A percentile compares a stretch with the other conserved stretches of the same genome.
phyloP scores from a whole-genome alignment of 371 early-diverging fungal species.

The Rhizopus microsporus region DNA sequence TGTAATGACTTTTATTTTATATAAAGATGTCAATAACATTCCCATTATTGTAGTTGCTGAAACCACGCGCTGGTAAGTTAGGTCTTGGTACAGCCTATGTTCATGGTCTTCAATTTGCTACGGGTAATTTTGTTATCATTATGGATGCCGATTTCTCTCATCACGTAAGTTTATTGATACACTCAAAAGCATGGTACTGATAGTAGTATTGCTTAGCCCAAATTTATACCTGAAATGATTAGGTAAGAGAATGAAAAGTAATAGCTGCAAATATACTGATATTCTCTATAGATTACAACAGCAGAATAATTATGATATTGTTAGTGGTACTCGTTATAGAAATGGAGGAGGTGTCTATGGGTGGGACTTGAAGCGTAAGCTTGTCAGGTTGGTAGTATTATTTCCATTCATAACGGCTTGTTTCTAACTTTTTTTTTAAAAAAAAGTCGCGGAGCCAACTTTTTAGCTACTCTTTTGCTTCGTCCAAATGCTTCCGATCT shows the following conservation, averaged over 20 bases:
- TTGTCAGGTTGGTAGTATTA: constrained; percentile 68
- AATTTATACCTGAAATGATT: constrained; percentile 96
- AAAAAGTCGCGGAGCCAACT: constrained; percentile 96
- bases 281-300: constrained; percentile 64
- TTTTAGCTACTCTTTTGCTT: constrained; percentile 89
- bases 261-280: constrained; percentile 6
- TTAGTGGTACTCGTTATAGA: constrained; percentile 94
- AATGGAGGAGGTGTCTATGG: constrained; percentile 96
- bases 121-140: constrained; percentile 94
- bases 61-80: constrained; percentile 95
- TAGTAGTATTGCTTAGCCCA: constrained; percentile 66
- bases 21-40: not conserved
- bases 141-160: constrained; percentile 99
- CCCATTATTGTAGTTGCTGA: constrained; percentile 57
- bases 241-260: constrained; percentile 39
- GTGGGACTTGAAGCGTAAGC: constrained; percentile 97
- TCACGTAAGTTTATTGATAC: constrained; percentile 59
- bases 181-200: not conserved
- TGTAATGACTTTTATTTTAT: constrained; percentile 51
- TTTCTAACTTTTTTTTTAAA: not conserved
- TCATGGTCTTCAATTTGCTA: constrained; percentile 93
- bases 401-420: not conserved
- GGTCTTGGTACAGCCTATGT: constrained; percentile 97
- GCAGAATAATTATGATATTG: constrained; percentile 87
- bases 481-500: constrained; percentile 93